These are phyloP conservation scores for Penicillium mononematosum DNA, from an alignment of 495 filamentous ascomycete genomes.

Conservation along the genomic window DNA sequence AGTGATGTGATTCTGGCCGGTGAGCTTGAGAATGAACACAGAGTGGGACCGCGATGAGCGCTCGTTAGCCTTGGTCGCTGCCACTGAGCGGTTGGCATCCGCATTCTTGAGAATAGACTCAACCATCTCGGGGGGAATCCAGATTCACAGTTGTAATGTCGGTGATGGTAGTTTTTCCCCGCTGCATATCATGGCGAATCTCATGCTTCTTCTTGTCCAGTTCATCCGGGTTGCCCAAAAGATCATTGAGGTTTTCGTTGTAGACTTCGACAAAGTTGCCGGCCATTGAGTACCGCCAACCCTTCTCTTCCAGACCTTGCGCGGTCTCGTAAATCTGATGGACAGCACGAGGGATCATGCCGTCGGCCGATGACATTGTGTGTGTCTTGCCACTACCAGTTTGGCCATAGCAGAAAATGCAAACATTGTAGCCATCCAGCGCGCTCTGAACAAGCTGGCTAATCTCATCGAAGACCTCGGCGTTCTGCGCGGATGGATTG, in stretches of 20 bases:
- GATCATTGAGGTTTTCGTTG: slow-evolving; percentile 93
- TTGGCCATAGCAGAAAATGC: slow-evolving; percentile 98
- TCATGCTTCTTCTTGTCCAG: slow-evolving; percentile 86
- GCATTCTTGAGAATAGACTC: slow-evolving; percentile 75
- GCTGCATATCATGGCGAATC: slow-evolving; percentile 80
- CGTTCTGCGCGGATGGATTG: slow-evolving; percentile 70
- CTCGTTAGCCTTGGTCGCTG: slow-evolving; percentile 95
- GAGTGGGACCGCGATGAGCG: slow-evolving; percentile 91
- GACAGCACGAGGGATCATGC: slow-evolving; percentile 93
- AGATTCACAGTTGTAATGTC: slow-evolving; percentile 77
- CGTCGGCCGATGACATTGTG: slow-evolving; percentile 90
- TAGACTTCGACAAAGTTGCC: slow-evolving; percentile 98
- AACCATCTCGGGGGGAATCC: slow-evolving; percentile 74
- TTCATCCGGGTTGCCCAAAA: slow-evolving; percentile 75
- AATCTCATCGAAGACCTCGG: slow-evolving; percentile 93
- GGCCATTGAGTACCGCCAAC: slow-evolving; percentile 92
- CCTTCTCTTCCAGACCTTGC: slow-evolving; percentile 77
- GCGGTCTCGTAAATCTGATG: slow-evolving; percentile 91
- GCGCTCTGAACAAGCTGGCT: slow-evolving; percentile 96
- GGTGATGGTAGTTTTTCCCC: slow-evolving; percentile 79
- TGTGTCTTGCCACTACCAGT: slow-evolving; percentile 95
- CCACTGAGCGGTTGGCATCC: slow-evolving; percentile 80
- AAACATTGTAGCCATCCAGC: slow-evolving; percentile 97
- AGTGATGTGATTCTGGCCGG: slow-evolving; percentile 76
- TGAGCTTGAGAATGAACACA: slow-evolving; percentile 91